These are phyloP conservation scores for Leonotis leonurus DNA, from an alignment of 257 asterid species.

Conservation along the genomic window DNA sequence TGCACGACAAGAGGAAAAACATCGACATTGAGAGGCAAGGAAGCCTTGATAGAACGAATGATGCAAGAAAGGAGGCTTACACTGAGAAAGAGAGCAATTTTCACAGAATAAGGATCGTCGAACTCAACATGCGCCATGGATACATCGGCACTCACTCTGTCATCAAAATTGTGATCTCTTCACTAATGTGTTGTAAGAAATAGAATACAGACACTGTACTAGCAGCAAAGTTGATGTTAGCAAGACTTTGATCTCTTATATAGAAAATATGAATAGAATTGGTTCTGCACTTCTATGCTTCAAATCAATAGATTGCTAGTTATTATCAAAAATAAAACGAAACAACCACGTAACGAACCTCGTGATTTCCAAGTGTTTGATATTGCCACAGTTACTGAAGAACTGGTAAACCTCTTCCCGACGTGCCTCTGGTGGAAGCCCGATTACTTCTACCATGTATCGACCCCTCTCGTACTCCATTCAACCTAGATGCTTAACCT, in stretches of 20 bases:
- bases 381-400: slow-evolving; percentile 54
- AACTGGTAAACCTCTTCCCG: slow-evolving; percentile 45
- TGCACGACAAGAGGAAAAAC: background rate
- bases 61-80: slow-evolving; percentile 27
- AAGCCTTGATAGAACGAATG: background rate
- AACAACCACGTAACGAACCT: slow-evolving; percentile 29
- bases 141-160: slow-evolving; percentile 35
- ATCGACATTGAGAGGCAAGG: background rate
- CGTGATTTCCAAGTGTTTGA: slow-evolving; percentile 32
- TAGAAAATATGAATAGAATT: background rate
- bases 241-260: background rate
- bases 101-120: slow-evolving; percentile 47
- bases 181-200: background rate
- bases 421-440: slow-evolving; percentile 40
- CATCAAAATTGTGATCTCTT: slow-evolving; percentile 5
- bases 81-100: slow-evolving; percentile 46
- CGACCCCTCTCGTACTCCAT: slow-evolving; percentile 23
- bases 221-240: background rate
- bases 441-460: slow-evolving; percentile 45
- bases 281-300: background rate
- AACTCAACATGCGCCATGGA: slow-evolving; percentile 45
- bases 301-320: background rate
- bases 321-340: background rate
- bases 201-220: background rate
- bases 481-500: background rate